These are phyloP conservation scores for Yarrowia sp. DNA, from an alignment of 805 yeast species.

Conservation along the genomic window DNA sequence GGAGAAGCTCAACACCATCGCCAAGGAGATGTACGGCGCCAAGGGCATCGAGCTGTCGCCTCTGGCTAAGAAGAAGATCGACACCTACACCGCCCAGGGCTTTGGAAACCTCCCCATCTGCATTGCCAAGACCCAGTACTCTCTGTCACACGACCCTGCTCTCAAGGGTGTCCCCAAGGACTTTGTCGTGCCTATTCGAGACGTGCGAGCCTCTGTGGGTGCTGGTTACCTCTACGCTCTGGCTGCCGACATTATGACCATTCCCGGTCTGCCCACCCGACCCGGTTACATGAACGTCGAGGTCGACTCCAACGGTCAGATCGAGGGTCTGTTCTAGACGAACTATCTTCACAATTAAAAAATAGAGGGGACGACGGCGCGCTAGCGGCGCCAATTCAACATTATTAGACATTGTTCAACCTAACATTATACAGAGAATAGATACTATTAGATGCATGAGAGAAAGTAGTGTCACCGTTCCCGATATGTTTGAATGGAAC, in stretches of 20 bases:
- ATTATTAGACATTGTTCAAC: slow-evolving; percentile 35
- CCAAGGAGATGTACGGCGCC: slow-evolving; percentile 93
- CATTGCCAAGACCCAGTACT: slow-evolving; percentile 97
- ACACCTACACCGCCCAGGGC: slow-evolving; percentile 83
- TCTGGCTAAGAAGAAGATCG: slow-evolving; percentile 80
- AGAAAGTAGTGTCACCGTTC: neutral
- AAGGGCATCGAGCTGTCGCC: slow-evolving; percentile 80
- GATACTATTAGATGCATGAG: neutral
- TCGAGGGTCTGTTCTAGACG: slow-evolving; percentile 82
- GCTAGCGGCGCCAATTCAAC: slow-evolving; percentile 11
- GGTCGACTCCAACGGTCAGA: slow-evolving; percentile 86
- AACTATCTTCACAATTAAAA: neutral
- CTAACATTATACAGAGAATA: slow-evolving; percentile 30
- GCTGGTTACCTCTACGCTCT: slow-evolving; percentile 96
- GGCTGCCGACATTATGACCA: slow-evolving; percentile 96
- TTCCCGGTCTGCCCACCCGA: slow-evolving; percentile 95
- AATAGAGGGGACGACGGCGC: slow-evolving; percentile 2
- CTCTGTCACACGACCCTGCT: slow-evolving; percentile 90
- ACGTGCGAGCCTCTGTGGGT: slow-evolving; percentile 92
- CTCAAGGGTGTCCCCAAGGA: slow-evolving; percentile 93
- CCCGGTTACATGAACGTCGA: slow-evolving; percentile 98
- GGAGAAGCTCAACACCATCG: slow-evolving; percentile 79
- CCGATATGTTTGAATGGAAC: slow-evolving; percentile 3
- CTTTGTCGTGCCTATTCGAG: slow-evolving; percentile 92
- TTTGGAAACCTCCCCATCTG: slow-evolving; percentile 91